Base-by-base conservation (phyloP, 2,329 filamentous ascomycete genomes). In the Sporothrix brasiliensis region DNA sequence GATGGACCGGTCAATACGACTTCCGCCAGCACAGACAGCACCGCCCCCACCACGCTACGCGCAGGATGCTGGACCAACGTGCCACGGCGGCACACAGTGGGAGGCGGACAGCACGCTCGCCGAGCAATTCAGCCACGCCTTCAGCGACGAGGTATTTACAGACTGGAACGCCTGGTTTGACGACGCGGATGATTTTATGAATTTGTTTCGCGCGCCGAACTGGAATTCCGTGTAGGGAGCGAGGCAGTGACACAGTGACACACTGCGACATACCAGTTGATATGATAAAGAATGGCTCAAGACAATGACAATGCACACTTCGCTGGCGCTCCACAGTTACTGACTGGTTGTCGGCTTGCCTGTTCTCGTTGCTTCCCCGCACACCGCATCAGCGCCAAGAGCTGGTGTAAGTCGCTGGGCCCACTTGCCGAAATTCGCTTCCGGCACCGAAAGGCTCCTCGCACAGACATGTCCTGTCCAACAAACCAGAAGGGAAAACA, bases 161-260 rank as follows among this genome's bases (percentile, higher is more conserved):
- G 69, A 70, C 30, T 70, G 69, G 69, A 67, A 27, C 52, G 56
- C 52, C 19, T 70, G 69, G 69, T 70, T 67, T 30, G 47, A 53
- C 53, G 63, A 67, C 9, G 24, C 69, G 1, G 69, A 60, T n/a
- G 69, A 67, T n/a, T 67, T 70, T 30, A 67, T 70, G 61, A 58
- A 44, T 21, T 13, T 70, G 50, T 67, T 70, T 19, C 52, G 65
- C 16, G 65, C 44, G 30, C 65, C 65, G 4, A 50, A 49, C 5
- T 67, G 65, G 54, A 69, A 52, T 13, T 54, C 47, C 14, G 34
- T 13, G 39, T 58, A 58, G 19, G 54, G 30, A 6, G 27, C 19
- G 53, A 19, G 24, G 13, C 3, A 7, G 34, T 7, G n/a, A 24
- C 50, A 52, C 19, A 19, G 34, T 9, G n/a, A 24, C 50, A 52